A percentile compares a stretch with the other conserved stretches of the same genome.
Conservation (phyloP, 768 basidiomycete species). For the Trametes meyenii region DNA sequence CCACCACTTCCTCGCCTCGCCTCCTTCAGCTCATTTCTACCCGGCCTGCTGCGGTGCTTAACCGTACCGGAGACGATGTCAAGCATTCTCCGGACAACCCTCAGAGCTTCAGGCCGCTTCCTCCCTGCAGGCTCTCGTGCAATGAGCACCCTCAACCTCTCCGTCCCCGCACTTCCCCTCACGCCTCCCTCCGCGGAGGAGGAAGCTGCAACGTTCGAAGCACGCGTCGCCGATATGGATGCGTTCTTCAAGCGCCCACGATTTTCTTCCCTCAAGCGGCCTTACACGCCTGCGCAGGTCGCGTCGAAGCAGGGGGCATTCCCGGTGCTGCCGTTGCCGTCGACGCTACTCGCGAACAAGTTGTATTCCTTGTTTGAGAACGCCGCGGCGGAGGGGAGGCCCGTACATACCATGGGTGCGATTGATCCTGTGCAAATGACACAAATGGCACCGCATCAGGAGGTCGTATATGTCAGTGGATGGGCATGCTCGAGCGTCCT, state of each 20-base stretch:
- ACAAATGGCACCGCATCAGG: conserved; percentile 86
- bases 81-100: conserved; percentile 12
- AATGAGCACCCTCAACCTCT: conserved; percentile 20
- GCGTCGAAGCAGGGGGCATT: conserved; percentile 89
- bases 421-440: conserved; percentile 96
- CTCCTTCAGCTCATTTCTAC: too few species aligned
- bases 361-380: conserved; percentile 69
- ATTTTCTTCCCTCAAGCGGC: conserved; percentile 71
- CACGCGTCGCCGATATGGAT: conserved; percentile 63
- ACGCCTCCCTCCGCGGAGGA: conserved; percentile 58
- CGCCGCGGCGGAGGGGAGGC: conserved; percentile 62
- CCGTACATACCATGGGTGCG: conserved; percentile 90
- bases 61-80: neutral
- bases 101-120: conserved; percentile 10
- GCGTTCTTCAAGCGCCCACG: conserved; percentile 78
- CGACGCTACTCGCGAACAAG: conserved; percentile 83
- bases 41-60: neutral
- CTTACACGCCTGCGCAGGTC: conserved; percentile 79
- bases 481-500: conserved; percentile 88
- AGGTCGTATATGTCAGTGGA: conserved; percentile 90
- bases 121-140: conserved; percentile 17
- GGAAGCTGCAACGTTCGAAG: conserved; percentile 61
- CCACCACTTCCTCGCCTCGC: too few species aligned
- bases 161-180: conserved; percentile 49
- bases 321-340: conserved; percentile 75